phyloP scores from a whole-genome alignment of 768 basidiomycete genomes.

The Trametes villosa region DNA sequence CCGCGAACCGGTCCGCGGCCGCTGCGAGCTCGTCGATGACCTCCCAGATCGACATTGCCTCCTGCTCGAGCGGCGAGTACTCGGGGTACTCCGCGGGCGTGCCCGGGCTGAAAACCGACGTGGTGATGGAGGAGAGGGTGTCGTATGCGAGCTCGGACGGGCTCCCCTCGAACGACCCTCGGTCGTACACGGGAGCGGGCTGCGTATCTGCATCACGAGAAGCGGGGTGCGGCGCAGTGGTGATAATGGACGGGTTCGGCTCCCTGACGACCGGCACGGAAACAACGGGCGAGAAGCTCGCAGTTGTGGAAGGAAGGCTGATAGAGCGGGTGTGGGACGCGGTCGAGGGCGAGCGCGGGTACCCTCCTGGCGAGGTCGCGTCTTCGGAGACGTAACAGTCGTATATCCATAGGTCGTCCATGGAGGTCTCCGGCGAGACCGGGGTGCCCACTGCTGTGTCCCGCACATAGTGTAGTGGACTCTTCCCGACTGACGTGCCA shows the following conservation, averaged over 20 bases:
- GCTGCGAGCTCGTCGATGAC: slow-evolving; percentile 22
- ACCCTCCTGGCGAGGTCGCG: slow-evolving; percentile 14
- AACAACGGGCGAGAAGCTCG: slow-evolving; percentile 10
- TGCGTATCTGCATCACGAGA: slow-evolving; percentile 4
- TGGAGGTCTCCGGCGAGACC: slow-evolving; percentile 3
- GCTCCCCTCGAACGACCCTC: background rate
- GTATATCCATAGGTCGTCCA: slow-evolving; percentile 25
- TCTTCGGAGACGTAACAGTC: slow-evolving; percentile 24
- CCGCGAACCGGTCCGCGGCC: slow-evolving; percentile 10
- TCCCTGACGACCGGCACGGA: slow-evolving; percentile 15
- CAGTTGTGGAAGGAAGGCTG: slow-evolving; percentile 14
- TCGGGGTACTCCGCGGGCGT: slow-evolving; percentile 11
- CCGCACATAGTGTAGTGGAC: slow-evolving; percentile 8
- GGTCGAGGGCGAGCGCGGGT: slow-evolving; percentile 17
- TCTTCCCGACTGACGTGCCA: background rate
- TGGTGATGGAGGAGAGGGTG: slow-evolving; percentile 6
- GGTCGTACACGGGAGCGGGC: background rate
- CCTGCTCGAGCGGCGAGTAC: slow-evolving; percentile 24
- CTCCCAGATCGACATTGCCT: slow-evolving; percentile 18
- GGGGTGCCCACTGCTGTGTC: slow-evolving; percentile 5
- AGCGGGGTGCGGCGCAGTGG: slow-evolving; percentile 2
- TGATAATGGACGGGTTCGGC: slow-evolving; percentile 3
- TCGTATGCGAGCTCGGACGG: background rate
- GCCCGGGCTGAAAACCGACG: slow-evolving; percentile 13
- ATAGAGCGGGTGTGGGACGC: slow-evolving; percentile 18